Base-by-base conservation (phyloP, 257 asterid species). In the Phtheirospermum japonicum region DNA sequence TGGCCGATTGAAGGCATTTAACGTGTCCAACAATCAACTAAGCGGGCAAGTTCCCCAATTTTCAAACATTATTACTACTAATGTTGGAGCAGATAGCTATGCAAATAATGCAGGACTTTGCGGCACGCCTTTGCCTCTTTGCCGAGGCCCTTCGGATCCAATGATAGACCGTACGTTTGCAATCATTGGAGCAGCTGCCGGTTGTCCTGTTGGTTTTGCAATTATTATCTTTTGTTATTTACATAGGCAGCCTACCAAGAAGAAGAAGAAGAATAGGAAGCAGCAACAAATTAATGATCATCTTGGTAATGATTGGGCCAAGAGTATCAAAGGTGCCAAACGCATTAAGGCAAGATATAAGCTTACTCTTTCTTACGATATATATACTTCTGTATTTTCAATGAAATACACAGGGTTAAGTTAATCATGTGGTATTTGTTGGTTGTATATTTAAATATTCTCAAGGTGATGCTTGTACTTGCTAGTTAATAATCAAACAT, bases 281-380 rank as follows among this genome's bases (percentile, higher is more conserved):
- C 10, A 2, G 42, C 8, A 36, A 4, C 8, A 36, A 9, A 72
- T 75, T 13, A 79, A 63, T 7, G 88, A 79, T 69, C 88, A 77
- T 57, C 73, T 76, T 4, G 85, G 85, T 42, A 82, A 82, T 71
- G 79, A 63, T 57, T 82, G 88, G 88, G 88, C 85, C 0, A 79
- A 43, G 74, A 71, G 64, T 61, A 79, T 82, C 76, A 82, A 79
- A 74, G 80, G 76, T 19, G 61, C 84, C 51, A 78, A 82, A 63
- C 67, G 43, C 34, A 64, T 76, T 43, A 74, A 82, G 85, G 87
- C 61, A 73, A 76, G 82, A 70, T 69, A 32, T 1, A 7, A 36
- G 9, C n/a, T n/a, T n/a, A n/a, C n/a, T n/a, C n/a, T n/a, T n/a
- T n/a, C n/a, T n/a, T n/a, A n/a, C n/a, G n/a, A n/a, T n/a, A n/a